Percentiles rank a stretch among this genome's conserved stretches.
Conservation (phyloP, 78 protist genomes). For the Dictyostelium citrinum region DNA sequence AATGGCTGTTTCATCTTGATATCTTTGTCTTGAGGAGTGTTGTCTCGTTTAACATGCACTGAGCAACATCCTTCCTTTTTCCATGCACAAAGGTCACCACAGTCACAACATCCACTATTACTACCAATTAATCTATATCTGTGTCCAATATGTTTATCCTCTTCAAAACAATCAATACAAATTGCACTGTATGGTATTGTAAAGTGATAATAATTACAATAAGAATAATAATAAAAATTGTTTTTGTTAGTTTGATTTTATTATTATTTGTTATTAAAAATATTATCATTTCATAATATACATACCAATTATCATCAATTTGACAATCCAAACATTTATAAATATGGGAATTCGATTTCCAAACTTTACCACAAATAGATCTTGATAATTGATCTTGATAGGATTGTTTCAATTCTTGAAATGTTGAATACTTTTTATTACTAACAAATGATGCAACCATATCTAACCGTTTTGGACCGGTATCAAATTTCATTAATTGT, state of each 20-base stretch:
- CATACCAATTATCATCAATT: slow-evolving; percentile 32
- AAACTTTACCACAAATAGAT: slow-evolving; percentile 26
- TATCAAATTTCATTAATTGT: neutral
- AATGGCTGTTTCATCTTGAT: neutral
- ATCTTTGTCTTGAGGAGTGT: neutral
- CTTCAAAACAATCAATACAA: slow-evolving; percentile 41
- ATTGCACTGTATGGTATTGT: slow-evolving; percentile 10
- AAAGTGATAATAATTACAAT: neutral
- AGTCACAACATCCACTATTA: slow-evolving; percentile 36
- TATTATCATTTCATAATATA: neutral
- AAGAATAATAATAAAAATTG: neutral
- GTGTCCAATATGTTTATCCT: slow-evolving; percentile 30
- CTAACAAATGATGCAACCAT: neutral
- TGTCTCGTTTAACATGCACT: neutral
- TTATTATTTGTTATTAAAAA: neutral
- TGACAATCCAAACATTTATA: slow-evolving; percentile 60
- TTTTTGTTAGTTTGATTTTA: no score
- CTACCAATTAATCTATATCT: slow-evolving; percentile 4
- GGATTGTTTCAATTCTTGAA: neutral
- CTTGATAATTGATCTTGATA: neutral
- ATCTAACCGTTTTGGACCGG: neutral
- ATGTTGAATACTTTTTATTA: neutral
- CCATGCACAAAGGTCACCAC: slow-evolving; percentile 68
- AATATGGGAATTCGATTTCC: slow-evolving; percentile 18
- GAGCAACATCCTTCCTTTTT: slow-evolving; percentile 12